These are phyloP conservation scores for Psilocybe tampanensis DNA, from an alignment of 768 basidiomycete species.

Conservation along the genomic window DNA sequence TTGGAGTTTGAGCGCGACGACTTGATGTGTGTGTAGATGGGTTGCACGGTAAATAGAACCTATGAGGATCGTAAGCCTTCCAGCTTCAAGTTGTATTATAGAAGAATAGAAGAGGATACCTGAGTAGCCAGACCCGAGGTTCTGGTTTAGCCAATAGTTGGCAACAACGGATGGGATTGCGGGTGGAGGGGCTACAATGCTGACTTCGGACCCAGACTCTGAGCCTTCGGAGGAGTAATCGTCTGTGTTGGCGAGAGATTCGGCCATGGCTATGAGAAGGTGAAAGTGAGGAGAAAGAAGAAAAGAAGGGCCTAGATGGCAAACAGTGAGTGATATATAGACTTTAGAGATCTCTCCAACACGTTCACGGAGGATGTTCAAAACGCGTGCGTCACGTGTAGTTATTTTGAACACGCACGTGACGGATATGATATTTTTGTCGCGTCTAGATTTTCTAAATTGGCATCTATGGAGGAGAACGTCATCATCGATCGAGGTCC, in stretches of 20 bases:
- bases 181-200: conserved; percentile 17
- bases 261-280: conserved; percentile 3
- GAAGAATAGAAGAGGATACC: conserved; percentile 40
- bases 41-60: conserved; percentile 72
- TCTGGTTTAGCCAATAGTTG: conserved; percentile 62
- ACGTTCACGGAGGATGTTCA: conserved; percentile 14
- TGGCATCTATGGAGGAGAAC: background rate
- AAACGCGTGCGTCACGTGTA: conserved; percentile 37
- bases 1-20: conserved; percentile 79
- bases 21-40: conserved; percentile 55
- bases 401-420: conserved; percentile 5
- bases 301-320: background rate
- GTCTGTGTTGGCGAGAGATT: conserved; percentile 8
- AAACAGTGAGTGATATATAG: no score
- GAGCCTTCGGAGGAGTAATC: conserved; percentile 18
- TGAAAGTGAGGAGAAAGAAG: background rate
- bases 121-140: conserved; percentile 74
- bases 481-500: conserved; percentile 4
- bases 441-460: background rate
- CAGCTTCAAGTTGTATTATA: background rate
- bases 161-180: conserved; percentile 46
- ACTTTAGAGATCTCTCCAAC: no score
- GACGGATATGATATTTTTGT: background rate
- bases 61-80: conserved; percentile 22
- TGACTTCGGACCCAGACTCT: conserved; percentile 14